Percentiles rank a stretch among this genome's conserved stretches.
These are phyloP conservation scores for Encephalitozoon intestinalis DNA, from an alignment of 371 early-diverging fungal species.

Conservation along the genomic window DNA sequence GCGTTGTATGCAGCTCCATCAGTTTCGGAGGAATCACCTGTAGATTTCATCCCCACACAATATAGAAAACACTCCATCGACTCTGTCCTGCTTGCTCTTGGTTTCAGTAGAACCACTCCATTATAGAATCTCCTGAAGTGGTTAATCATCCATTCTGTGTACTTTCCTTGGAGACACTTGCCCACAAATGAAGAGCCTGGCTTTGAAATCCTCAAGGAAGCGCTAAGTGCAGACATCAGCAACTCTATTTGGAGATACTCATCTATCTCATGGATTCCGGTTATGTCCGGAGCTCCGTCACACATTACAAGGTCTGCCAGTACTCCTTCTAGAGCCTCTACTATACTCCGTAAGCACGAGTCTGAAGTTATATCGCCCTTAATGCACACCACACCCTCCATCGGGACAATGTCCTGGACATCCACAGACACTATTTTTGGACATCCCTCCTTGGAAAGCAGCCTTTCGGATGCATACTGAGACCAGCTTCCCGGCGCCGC, in stretches of 20 bases:
- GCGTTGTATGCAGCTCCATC: not conserved
- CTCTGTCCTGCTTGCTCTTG: conserved; percentile 78
- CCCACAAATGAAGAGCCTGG: conserved; percentile 82
- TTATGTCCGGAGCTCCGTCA: conserved; percentile 95
- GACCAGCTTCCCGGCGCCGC: conserved; percentile 61
- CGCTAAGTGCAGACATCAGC: conserved; percentile 77
- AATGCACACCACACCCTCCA: conserved; percentile 78
- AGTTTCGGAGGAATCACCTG: not conserved
- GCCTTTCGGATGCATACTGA: conserved; percentile 40
- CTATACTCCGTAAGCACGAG: conserved; percentile 76
- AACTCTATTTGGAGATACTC: conserved; percentile 93
- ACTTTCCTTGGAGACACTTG: conserved; percentile 86
- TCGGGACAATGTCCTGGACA: conserved; percentile 90
- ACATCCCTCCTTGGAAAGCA: not conserved
- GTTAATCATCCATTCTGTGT: conserved; percentile 73
- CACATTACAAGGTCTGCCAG: conserved; percentile 85
- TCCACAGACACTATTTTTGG: conserved; percentile 83
- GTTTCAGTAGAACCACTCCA: conserved; percentile 77
- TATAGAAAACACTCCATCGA: conserved; percentile 67
- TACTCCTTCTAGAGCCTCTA: conserved; percentile 72
- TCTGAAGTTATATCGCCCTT: conserved; percentile 95
- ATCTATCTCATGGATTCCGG: conserved; percentile 94
- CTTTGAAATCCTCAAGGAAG: conserved; percentile 76
- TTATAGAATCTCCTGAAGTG: conserved; percentile 82
- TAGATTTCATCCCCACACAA: conserved; percentile 20